Base-by-base conservation (phyloP, 225 moss, liverwort and hornwort genomes). In the Physcomitrium patens region DNA sequence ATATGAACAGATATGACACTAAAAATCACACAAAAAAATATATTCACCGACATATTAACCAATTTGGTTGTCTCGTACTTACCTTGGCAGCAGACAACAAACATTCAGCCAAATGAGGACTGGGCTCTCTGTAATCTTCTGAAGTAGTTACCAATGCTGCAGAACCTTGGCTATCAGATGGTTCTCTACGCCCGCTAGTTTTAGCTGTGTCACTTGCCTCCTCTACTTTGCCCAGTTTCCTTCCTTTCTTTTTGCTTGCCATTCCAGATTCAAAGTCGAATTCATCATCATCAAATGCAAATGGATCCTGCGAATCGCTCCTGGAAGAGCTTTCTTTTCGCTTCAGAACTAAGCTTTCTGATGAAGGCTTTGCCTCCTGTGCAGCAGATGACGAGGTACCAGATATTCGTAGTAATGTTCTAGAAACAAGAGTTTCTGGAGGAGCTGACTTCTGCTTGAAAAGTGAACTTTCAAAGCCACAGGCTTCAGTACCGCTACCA, bases 1-100 rank as follows among this genome's bases (percentile, higher is more conserved):
- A 20, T 10, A 58, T 45, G 49, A 48, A 58, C 50, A 47, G 49
- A 42, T 70, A 74, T 51, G 47, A 76, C 23, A 59, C 61, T 4
- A 27, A 50, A 7, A 15, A 47, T 18, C 51, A 68, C 75, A 18
- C 1, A 76, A 56, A 57, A 28, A 23, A 51, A 73, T 12, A 41
- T 6, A 66, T 47, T 68, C 23, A 49, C 15, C 16, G 26, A 23
- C 17, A 55, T 63, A 22, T 15, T 64, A n/a, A 10, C 18, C 5
- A 8, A 19, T 26, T 18, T 51, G 54, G 6, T 37, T 51, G 47
- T 50, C 41, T 41, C 9, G 46, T 14, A 67, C 51, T 31, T 79
- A 99, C 99, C 95, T 95, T 99, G 72, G 95, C 95, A 79, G 90
- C 99, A 73, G 99, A 99, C 67, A 99, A 70, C 22, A 95, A 85